These are phyloP conservation scores for Cryomyces minteri DNA, from an alignment of 495 filamentous ascomycete genomes.

Conservation along the genomic window DNA sequence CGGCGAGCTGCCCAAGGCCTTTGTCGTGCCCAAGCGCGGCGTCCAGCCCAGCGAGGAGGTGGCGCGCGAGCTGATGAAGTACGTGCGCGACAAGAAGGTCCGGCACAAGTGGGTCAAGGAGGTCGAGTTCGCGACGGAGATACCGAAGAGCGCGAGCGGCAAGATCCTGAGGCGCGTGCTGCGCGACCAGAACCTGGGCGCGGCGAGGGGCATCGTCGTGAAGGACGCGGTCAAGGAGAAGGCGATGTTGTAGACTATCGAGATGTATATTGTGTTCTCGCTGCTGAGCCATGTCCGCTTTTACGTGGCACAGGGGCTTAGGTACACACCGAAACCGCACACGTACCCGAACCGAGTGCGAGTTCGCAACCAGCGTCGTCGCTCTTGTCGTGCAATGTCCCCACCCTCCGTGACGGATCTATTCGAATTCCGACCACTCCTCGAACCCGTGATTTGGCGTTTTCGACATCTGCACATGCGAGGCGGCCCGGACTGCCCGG, in stretches of 20 bases:
- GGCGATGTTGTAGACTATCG: constrained; percentile 21
- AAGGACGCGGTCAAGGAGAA: constrained; percentile 19
- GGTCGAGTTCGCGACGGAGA: constrained; percentile 40
- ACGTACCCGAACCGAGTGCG: too few species aligned
- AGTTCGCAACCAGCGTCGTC: too few species aligned
- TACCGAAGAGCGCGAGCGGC: constrained; percentile 50
- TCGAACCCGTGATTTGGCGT: too few species aligned
- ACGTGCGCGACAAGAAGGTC: constrained; percentile 41
- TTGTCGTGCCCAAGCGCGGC: constrained; percentile 31
- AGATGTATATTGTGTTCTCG: too few species aligned
- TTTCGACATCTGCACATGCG: too few species aligned
- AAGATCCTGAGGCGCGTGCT: constrained; percentile 47
- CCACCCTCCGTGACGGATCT: too few species aligned
- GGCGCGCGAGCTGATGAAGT: constrained; percentile 27
- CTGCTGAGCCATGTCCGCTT: too few species aligned
- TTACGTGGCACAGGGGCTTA: too few species aligned
- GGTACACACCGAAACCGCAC: too few species aligned
- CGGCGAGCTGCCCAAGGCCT: constrained; percentile 49
- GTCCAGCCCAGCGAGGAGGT: constrained; percentile 14
- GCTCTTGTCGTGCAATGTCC: too few species aligned
- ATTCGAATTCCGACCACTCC: too few species aligned
- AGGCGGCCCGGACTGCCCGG: too few species aligned
- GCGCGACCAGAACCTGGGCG: constrained; percentile 20
- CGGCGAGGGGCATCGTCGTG: constrained; percentile 17
- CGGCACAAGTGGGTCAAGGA: constrained; percentile 49